A percentile compares a stretch with the other conserved stretches of the same genome.
Evolutionary conservation across 371 early-diverging fungal genomes (phyloP).

Genomic region (Apophysomyces elegans): DNA sequence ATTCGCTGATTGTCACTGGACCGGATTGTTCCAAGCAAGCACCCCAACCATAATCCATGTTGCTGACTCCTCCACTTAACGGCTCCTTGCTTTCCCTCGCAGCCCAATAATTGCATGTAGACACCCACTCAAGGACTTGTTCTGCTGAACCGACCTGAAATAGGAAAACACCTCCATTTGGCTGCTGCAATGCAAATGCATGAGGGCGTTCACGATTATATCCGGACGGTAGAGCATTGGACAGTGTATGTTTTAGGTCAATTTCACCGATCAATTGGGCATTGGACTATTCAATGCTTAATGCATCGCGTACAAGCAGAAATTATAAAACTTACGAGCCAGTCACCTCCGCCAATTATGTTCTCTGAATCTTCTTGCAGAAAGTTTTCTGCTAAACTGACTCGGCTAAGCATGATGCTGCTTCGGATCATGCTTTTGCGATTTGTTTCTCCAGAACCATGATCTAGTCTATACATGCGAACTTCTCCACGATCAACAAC

Average conservation of each 20-base stretch:
- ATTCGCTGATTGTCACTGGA: constrained; percentile 30
- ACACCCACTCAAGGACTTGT: constrained; percentile 82
- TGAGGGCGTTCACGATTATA: constrained; percentile 79
- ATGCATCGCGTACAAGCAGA: neutral
- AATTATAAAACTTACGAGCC: constrained; percentile 23
- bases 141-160: constrained; percentile 79
- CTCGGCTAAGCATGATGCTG: constrained; percentile 24
- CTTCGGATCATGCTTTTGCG: constrained; percentile 25
- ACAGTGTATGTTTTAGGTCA: constrained; percentile 79
- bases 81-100: constrained; percentile 90
- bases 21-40: constrained; percentile 50
- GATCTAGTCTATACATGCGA: constrained; percentile 77
- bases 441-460: constrained; percentile 20
- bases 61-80: constrained; percentile 80
- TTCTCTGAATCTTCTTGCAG: neutral
- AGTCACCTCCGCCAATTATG: constrained; percentile 32
- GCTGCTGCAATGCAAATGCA: constrained; percentile 85
- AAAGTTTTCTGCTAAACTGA: constrained; percentile 17
- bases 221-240: constrained; percentile 83
- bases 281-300: constrained; percentile 26
- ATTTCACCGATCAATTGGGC: constrained; percentile 61
- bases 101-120: constrained; percentile 92
- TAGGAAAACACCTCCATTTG: constrained; percentile 82
- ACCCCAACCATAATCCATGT: constrained; percentile 94
- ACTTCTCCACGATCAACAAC: constrained; percentile 80